Evolutionary conservation across 768 basidiomycete genomes (phyloP).

Genomic region (Auriscalpium vulgare): DNA sequence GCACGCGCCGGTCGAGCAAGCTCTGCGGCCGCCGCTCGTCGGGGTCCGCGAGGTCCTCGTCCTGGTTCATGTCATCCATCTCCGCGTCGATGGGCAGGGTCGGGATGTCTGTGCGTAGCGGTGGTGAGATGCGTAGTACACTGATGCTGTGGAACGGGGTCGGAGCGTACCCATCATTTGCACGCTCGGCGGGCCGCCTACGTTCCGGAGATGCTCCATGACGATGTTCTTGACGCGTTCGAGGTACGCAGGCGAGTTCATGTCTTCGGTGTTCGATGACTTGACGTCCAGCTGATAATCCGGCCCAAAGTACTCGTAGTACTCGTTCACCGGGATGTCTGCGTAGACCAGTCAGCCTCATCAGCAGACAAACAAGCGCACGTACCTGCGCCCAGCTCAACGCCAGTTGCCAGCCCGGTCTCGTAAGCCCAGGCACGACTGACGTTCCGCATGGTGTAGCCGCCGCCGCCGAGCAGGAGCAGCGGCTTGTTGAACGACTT

Average conservation of each 20-base stretch:
- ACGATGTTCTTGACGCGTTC: slow-evolving; percentile 90
- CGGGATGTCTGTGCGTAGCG: slow-evolving; percentile 58
- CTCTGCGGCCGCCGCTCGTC: slow-evolving; percentile 72
- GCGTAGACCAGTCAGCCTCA: slow-evolving; percentile 1
- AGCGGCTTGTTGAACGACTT: slow-evolving; percentile 93
- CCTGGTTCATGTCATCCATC: slow-evolving; percentile 73
- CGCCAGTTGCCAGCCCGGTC: slow-evolving; percentile 95
- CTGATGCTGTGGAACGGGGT: background rate
- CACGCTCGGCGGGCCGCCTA: slow-evolving; percentile 85
- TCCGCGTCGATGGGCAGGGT: slow-evolving; percentile 74
- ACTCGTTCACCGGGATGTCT: slow-evolving; percentile 98
- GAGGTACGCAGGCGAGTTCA: slow-evolving; percentile 89
- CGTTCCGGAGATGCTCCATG: slow-evolving; percentile 81
- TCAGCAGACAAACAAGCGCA: slow-evolving; percentile 1
- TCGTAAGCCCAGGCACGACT: slow-evolving; percentile 97
- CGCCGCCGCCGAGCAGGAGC: slow-evolving; percentile 92
- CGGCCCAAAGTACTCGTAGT: slow-evolving; percentile 98
- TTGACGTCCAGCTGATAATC: slow-evolving; percentile 95
- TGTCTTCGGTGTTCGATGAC: slow-evolving; percentile 88
- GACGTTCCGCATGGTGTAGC: slow-evolving; percentile 98
- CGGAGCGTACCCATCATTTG: slow-evolving; percentile 69
- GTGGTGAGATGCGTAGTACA: background rate
- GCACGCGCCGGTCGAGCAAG: slow-evolving; percentile 72
- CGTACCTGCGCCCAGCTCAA: slow-evolving; percentile 79
- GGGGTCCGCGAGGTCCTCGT: slow-evolving; percentile 75